phyloP scores from a whole-genome alignment of 176 grass and related monocot genomes.

The Bonia amplexicaulis region DNA sequence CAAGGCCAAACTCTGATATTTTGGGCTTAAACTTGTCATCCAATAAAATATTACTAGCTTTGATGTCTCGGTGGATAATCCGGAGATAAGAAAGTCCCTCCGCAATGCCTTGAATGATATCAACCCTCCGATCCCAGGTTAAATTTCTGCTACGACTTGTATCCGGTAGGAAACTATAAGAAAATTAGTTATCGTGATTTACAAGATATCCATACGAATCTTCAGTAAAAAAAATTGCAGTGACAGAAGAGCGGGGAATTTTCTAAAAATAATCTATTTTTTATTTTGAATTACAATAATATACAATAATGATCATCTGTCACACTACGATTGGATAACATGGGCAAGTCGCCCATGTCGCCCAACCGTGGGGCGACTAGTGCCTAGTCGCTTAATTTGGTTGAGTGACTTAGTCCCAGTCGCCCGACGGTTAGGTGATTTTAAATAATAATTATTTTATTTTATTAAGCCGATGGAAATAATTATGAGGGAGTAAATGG shows the following conservation, averaged over 20 bases:
- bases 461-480: no score
- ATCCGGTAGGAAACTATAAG: conserved; percentile 35
- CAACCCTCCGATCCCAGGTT: conserved; percentile 56
- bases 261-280: no score
- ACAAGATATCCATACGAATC: neutral
- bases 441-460: no score
- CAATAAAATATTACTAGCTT: conserved; percentile 89
- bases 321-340: no score
- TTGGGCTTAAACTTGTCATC: conserved; percentile 83
- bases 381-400: no score
- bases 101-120: conserved; percentile 70
- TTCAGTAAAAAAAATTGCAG: neutral
- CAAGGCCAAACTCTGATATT: conserved; percentile 89
- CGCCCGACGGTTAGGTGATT: no score
- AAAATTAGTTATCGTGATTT: conserved; percentile 1
- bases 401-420: no score
- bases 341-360: no score
- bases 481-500: no score
- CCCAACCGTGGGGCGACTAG: no score
- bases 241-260: neutral
- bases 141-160: conserved; percentile 50
- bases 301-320: no score
- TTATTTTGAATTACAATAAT: no score
- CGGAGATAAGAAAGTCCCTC: conserved; percentile 83
- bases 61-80: conserved; percentile 86